These are phyloP conservation scores for Spencermartinsiella europaea DNA, from an alignment of 805 yeast genomes.

Conservation along the genomic window DNA sequence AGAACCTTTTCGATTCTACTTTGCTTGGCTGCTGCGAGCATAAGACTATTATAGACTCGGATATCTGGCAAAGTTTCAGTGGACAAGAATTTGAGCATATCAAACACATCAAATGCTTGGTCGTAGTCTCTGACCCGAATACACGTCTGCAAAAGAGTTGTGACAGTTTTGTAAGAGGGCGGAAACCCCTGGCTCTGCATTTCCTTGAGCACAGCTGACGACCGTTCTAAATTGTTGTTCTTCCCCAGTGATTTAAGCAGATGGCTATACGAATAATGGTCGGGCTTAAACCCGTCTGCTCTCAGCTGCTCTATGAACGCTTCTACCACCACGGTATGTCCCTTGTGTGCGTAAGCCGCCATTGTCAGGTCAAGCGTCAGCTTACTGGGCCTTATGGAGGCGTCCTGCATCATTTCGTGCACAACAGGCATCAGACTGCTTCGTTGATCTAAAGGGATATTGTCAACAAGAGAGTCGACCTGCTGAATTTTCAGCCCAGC, in stretches of 20 bases:
- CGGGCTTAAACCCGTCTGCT: conserved; percentile 20
- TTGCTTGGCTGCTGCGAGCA: conserved; percentile 57
- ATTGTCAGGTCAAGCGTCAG: conserved; percentile 25
- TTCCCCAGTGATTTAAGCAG: conserved; percentile 30
- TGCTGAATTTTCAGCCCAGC: conserved; percentile 20
- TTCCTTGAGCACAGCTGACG: conserved; percentile 15
- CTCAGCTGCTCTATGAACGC: conserved; percentile 21
- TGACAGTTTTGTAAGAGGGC: conserved; percentile 35
- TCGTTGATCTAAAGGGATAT: conserved; percentile 27
- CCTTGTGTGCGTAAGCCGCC: conserved; percentile 31
- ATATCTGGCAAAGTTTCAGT: conserved; percentile 60
- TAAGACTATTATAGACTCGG: conserved; percentile 64
- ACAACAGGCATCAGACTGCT: conserved; percentile 18
- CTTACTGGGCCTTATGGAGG: conserved; percentile 14
- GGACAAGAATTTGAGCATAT: conserved; percentile 78
- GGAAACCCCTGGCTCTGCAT: conserved; percentile 15
- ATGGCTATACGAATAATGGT: conserved; percentile 29
- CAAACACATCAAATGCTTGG: conserved; percentile 71
- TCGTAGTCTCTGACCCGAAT: conserved; percentile 44
- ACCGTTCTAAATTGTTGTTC: conserved; percentile 21
- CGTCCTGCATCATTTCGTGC: conserved; percentile 22
- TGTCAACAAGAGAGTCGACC: conserved; percentile 20
- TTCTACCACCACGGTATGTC: conserved; percentile 22
- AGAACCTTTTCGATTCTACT: conserved; percentile 68
- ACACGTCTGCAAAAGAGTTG: conserved; percentile 57